Conservation (phyloP, 2,329 filamentous ascomycete genomes). For the Fusarium aywerte region DNA sequence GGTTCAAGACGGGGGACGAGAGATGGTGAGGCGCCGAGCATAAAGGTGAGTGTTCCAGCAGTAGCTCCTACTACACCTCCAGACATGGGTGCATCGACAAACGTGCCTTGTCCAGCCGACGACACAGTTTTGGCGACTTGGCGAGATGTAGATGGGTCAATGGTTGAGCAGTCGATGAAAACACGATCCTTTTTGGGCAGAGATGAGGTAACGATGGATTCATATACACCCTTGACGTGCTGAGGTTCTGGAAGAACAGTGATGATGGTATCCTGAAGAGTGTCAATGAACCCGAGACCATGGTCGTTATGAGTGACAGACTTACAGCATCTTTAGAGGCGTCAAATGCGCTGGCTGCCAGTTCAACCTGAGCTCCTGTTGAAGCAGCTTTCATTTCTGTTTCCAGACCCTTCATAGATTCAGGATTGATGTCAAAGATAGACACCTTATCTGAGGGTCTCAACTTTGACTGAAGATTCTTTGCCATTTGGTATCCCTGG, state of each 20-base stretch:
- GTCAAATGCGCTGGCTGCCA: conserved; percentile 58
- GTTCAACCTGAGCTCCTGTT: conserved; percentile 59
- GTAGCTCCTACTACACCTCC: conserved; percentile 92
- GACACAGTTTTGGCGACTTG: conserved; percentile 76
- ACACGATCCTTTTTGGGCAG: conserved; percentile 70
- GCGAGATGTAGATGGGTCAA: conserved; percentile 87
- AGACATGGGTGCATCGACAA: conserved; percentile 97
- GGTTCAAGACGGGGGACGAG: conserved; percentile 73
- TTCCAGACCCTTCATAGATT: conserved; percentile 59
- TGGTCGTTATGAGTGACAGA: conserved; percentile 32
- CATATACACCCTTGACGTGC: conserved; percentile 86
- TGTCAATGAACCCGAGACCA: conserved; percentile 11
- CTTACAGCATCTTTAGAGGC: conserved; percentile 65
- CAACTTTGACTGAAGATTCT: conserved; percentile 69
- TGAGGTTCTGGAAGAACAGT: conserved; percentile 90
- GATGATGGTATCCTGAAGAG: conserved; percentile 79
- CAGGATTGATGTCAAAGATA: conserved; percentile 67
- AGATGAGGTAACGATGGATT: conserved; percentile 73
- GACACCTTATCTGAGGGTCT: conserved; percentile 61
- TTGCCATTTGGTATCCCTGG: conserved; percentile 71
- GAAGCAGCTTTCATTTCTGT: conserved; percentile 59
- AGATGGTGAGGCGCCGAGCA: conserved; percentile 79
- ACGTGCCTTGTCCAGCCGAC: conserved; percentile 74
- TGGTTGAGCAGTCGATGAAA: conserved; percentile 97
- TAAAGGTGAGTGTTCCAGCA: conserved; percentile 91